A percentile compares a stretch with the other conserved stretches of the same genome.
Conservation (phyloP, 129 eudicot species). For the Gnaphalium uliginosum region DNA sequence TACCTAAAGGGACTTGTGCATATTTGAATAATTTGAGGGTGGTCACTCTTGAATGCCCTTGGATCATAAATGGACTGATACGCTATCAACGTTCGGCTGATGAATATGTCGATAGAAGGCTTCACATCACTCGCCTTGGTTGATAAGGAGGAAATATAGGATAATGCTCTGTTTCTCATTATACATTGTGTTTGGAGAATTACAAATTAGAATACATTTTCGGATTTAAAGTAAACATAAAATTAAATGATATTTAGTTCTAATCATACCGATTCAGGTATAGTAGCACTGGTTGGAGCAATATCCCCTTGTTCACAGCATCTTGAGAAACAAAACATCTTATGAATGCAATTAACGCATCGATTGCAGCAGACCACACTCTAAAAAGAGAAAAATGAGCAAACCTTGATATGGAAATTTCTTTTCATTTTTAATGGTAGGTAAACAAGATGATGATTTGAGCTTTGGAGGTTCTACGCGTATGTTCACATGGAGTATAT, state of each 20-base stretch:
- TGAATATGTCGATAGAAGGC: conserved; percentile 59
- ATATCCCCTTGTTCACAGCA: conserved; percentile 64
- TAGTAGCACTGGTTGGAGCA: conserved; percentile 88
- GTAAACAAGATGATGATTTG: not conserved
- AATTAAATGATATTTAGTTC: conserved; percentile 11
- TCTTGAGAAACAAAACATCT: conserved; percentile 76
- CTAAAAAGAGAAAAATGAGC: conserved; percentile 41
- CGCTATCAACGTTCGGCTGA: conserved; percentile 61
- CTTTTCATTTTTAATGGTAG: not conserved
- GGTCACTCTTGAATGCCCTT: conserved; percentile 69
- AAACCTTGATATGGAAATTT: conserved; percentile 5
- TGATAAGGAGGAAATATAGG: conserved; percentile 58
- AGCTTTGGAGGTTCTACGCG: not conserved
- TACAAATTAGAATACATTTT: conserved; percentile 11
- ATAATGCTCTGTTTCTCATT: conserved; percentile 71
- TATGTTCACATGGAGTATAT: conserved; percentile 1
- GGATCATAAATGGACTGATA: conserved; percentile 89
- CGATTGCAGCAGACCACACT: conserved; percentile 94
- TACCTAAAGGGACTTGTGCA: conserved; percentile 93
- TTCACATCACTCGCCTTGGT: conserved; percentile 49
- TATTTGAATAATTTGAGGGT: conserved; percentile 71
- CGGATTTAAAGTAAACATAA: conserved; percentile 15
- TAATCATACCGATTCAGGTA: conserved; percentile 70
- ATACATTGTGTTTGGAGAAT: conserved; percentile 27
- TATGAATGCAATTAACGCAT: conserved; percentile 79